Conservation (phyloP, 2,329 filamentous ascomycete genomes). For the Elsinoe ampelina region DNA sequence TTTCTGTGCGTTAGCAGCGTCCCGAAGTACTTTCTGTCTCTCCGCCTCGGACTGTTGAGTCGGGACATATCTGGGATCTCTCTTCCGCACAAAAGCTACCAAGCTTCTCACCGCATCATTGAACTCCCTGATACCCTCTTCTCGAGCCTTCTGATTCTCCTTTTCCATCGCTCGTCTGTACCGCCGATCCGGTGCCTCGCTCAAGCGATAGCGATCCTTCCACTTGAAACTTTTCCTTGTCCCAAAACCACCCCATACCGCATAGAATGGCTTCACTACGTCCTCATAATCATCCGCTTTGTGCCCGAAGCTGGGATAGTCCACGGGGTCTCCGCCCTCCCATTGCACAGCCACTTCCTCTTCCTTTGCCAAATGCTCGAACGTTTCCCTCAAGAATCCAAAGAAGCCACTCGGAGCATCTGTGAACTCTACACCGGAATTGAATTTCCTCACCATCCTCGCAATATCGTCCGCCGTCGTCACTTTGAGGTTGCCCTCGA, state of each 20-base stretch:
- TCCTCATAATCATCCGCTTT: conserved; percentile 67
- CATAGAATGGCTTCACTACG: conserved; percentile 72
- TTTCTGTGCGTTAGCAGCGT: conserved; percentile 74
- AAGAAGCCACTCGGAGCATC: conserved; percentile 79
- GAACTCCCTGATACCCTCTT: conserved; percentile 77
- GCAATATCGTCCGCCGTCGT: conserved; percentile 75
- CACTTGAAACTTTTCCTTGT: conserved; percentile 82
- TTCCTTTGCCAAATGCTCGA: conserved; percentile 70
- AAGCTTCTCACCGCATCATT: conserved; percentile 85
- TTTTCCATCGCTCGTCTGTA: conserved; percentile 84
- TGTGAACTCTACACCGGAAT: conserved; percentile 65
- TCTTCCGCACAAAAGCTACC: conserved; percentile 79
- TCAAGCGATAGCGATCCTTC: conserved; percentile 75
- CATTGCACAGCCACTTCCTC: conserved; percentile 67
- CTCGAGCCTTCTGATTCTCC: conserved; percentile 77
- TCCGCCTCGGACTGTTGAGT: conserved; percentile 72
- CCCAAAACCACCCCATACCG: conserved; percentile 67
- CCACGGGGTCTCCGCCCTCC: conserved; percentile 49
- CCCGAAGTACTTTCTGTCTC: conserved; percentile 66
- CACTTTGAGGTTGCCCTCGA: conserved; percentile 60
- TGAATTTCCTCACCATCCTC: conserved; percentile 70
- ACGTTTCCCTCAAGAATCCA: conserved; percentile 64
- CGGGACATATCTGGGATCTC: conserved; percentile 74
- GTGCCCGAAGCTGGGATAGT: conserved; percentile 77
- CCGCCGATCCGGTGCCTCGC: conserved; percentile 78